Evolutionary conservation across 371 early-diverging fungal genomes (phyloP).

Genomic region (Mucor ambiguus): DNA sequence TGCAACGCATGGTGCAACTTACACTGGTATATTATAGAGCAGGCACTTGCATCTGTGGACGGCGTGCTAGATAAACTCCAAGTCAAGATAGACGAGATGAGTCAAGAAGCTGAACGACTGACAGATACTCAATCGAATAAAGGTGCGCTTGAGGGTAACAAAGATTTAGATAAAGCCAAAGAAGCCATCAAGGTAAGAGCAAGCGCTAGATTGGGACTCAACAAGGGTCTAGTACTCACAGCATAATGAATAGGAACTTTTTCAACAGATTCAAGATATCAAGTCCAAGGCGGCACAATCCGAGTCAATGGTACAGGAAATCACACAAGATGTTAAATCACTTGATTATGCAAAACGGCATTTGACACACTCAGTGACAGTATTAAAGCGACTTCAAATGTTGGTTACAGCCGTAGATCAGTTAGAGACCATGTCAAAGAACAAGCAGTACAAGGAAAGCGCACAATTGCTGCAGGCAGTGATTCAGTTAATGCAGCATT

Average conservation of each 20-base stretch:
- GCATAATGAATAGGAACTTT: conserved; percentile 62
- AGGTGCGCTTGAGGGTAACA: conserved; percentile 50
- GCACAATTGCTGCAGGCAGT: conserved; percentile 87
- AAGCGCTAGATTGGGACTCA: not conserved
- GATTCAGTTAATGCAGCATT: conserved; percentile 75
- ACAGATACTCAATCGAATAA: conserved; percentile 70
- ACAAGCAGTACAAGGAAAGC: conserved; percentile 76
- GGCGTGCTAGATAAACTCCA: conserved; percentile 64
- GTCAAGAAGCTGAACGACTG: conserved; percentile 67
- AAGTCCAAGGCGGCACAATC: conserved; percentile 83
- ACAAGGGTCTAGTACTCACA: not conserved
- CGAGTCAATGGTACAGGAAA: conserved; percentile 89
- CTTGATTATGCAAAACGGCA: conserved; percentile 94
- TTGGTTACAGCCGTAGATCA: conserved; percentile 84
- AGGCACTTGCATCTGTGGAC: conserved; percentile 73
- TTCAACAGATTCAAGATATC: conserved; percentile 80
- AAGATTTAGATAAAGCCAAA: conserved; percentile 72
- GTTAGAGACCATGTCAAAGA: conserved; percentile 64
- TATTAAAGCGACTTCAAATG: conserved; percentile 87
- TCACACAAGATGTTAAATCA: conserved; percentile 93
- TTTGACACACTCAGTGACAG: conserved; percentile 79
- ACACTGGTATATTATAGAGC: conserved; percentile 46
- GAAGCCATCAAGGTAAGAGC: conserved; percentile 65
- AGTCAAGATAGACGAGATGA: conserved; percentile 58
- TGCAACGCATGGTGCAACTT: not conserved